phyloP scores from a whole-genome alignment of 441 rosid genomes.

The Francoa sonchifolia region DNA sequence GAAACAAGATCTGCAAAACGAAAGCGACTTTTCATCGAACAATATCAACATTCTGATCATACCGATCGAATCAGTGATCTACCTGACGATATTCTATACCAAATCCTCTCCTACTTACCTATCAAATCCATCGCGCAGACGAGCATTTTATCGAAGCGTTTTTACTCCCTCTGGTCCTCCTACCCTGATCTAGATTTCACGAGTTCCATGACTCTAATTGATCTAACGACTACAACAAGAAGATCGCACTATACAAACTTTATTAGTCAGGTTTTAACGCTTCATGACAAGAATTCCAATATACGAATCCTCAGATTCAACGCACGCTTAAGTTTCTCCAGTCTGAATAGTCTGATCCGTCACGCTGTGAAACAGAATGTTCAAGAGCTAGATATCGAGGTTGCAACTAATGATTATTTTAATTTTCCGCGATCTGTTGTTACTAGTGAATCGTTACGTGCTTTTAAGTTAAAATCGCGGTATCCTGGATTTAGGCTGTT shows the following conservation, averaged over 20 bases:
- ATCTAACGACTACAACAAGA: too few species aligned
- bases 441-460: conserved; percentile 34
- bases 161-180: conserved; percentile 59
- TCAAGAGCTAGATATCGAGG: conserved; percentile 58
- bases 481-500: conserved; percentile 62
- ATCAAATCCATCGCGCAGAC: conserved; percentile 43
- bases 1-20: conserved; percentile 67
- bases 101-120: conserved; percentile 49
- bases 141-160: conserved; percentile 45
- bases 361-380: conserved; percentile 52
- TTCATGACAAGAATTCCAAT: conserved; percentile 33
- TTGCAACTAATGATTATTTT: conserved; percentile 63
- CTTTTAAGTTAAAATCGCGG: conserved; percentile 40
- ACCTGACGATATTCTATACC: conserved; percentile 50
- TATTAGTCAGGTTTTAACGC: conserved; percentile 30
- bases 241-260: conserved; percentile 19
- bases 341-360: conserved; percentile 55
- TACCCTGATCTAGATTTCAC: conserved; percentile 87
- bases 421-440: conserved; percentile 65
- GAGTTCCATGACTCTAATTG: conserved; percentile 18
- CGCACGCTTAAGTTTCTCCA: conserved; percentile 40
- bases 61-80: conserved; percentile 51
- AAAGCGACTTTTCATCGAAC: conserved; percentile 24
- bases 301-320: conserved; percentile 50
- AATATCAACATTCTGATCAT: conserved; percentile 9